Evolutionary conservation across 73 alveolate species (phyloP).

Genomic region (Paramecium tetraurelia): DNA sequence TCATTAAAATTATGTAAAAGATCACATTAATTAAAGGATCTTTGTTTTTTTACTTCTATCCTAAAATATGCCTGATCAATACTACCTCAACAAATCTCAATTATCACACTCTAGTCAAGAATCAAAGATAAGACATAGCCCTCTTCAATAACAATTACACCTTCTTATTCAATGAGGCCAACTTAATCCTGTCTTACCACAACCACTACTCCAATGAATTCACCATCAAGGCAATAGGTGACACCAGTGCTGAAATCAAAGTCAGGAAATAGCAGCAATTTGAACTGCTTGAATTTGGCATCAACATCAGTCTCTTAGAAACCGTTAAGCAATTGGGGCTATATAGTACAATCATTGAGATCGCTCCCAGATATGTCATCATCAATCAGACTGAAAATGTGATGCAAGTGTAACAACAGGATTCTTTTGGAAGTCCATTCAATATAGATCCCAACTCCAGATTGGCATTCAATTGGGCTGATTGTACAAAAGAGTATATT

Average conservation of each 20-base stretch:
- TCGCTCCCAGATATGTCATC: conserved; percentile 23
- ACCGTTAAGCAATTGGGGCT: neutral
- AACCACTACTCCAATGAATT: neutral
- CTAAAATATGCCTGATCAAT: conserved; percentile 17
- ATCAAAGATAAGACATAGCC: neutral
- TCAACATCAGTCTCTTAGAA: neutral
- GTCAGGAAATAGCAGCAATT: neutral
- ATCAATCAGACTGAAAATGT: neutral
- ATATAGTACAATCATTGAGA: neutral
- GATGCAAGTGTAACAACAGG: neutral
- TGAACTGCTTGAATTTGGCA: conserved; percentile 16
- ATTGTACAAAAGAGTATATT: conserved; percentile 39
- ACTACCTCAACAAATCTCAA: neutral
- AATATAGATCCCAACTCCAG: neutral
- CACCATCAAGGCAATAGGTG: conserved; percentile 5
- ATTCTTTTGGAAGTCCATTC: conserved; percentile 1
- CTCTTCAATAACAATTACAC: neutral
- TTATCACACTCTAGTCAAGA: neutral
- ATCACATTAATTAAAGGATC: neutral
- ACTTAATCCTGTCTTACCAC: neutral
- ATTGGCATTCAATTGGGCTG: neutral
- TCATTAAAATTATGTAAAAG: neutral
- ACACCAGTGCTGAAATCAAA: neutral
- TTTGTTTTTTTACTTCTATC: neutral
- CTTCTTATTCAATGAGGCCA: neutral